phyloP scores from a whole-genome alignment of 768 basidiomycete species.

The Scleroderma bovista region DNA sequence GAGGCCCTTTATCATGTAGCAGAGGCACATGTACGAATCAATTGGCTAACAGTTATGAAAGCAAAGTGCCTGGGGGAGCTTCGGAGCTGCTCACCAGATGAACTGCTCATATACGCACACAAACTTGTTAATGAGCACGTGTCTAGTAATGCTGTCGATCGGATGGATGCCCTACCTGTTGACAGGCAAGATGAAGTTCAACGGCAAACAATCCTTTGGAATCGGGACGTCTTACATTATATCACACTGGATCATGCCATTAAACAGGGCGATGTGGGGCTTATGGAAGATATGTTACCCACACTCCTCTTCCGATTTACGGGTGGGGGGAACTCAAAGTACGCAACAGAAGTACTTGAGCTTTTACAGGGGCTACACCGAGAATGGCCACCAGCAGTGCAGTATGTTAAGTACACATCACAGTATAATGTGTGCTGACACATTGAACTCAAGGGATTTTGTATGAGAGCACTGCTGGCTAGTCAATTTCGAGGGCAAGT shows the following conservation, averaged over 20 bases:
- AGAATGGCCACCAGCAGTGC: constrained; percentile 22
- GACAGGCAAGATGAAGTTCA: constrained; percentile 20
- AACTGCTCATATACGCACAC: neutral
- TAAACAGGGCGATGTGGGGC: constrained; percentile 23
- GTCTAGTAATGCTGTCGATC: neutral
- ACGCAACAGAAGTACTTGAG: constrained; percentile 22
- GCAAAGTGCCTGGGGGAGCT: constrained; percentile 25
- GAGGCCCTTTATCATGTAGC: constrained; percentile 32
- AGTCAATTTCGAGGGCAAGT: too few species aligned
- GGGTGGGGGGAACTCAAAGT: constrained; percentile 17
- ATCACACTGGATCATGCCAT: constrained; percentile 32
- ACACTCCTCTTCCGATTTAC: constrained; percentile 19
- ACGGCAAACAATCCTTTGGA: constrained; percentile 29
- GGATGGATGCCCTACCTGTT: neutral
- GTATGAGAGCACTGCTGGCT: too few species aligned
- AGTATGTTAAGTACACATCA: constrained; percentile 1
- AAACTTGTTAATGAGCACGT: neutral
- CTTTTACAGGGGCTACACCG: constrained; percentile 20
- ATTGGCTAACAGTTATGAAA: constrained; percentile 24
- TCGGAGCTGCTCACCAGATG: neutral
- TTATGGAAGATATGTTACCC: constrained; percentile 20
- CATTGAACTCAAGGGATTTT: too few species aligned
- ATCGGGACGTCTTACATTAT: constrained; percentile 33
- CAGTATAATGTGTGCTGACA: too few species aligned
- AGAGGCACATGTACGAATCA: constrained; percentile 33